A percentile compares a stretch with the other conserved stretches of the same genome.
Conservation (phyloP, 1,284 basidiomycete genomes). For the Exobasidium cylindrosporum region DNA sequence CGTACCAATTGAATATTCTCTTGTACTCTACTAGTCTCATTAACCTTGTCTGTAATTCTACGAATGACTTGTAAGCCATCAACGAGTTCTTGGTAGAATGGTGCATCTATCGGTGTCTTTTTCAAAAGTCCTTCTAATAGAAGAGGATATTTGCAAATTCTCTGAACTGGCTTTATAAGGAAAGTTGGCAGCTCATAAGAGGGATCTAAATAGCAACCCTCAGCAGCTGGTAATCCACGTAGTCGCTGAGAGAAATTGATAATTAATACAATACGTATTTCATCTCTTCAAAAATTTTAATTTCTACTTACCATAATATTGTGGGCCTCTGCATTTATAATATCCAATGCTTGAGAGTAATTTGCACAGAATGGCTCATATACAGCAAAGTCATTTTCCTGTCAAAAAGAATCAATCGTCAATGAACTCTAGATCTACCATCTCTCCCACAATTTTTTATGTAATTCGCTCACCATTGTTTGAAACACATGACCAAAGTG, state of each 20-base stretch:
- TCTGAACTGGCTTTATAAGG: constrained; percentile 74
- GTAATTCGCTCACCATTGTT: constrained; percentile 70
- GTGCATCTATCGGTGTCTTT: constrained; percentile 57
- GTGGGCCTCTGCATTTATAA: constrained; percentile 62
- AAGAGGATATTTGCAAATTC: constrained; percentile 73
- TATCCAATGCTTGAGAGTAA: constrained; percentile 67
- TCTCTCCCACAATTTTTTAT: not conserved
- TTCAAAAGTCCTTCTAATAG: constrained; percentile 66
- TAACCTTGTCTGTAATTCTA: constrained; percentile 91
- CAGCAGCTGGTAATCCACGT: constrained; percentile 37
- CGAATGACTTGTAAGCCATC: constrained; percentile 80
- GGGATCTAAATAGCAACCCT: constrained; percentile 56
- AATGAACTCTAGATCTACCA: constrained; percentile 3
- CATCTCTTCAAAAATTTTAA: not conserved
- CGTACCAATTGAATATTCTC: constrained; percentile 79
- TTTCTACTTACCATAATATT: constrained; percentile 11
- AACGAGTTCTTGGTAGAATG: constrained; percentile 71
- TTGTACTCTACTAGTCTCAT: constrained; percentile 84
- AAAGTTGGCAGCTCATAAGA: constrained; percentile 76
- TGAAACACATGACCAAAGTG: constrained; percentile 57
- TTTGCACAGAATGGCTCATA: constrained; percentile 99
- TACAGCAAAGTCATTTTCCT: constrained; percentile 63
- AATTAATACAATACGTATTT: not conserved
- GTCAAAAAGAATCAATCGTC: not conserved
- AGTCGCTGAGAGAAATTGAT: constrained; percentile 20